Percentiles rank a stretch among this genome's conserved stretches.
Conservation (phyloP, 2,329 filamentous ascomycete genomes). For the Stemphylium vesicarium region DNA sequence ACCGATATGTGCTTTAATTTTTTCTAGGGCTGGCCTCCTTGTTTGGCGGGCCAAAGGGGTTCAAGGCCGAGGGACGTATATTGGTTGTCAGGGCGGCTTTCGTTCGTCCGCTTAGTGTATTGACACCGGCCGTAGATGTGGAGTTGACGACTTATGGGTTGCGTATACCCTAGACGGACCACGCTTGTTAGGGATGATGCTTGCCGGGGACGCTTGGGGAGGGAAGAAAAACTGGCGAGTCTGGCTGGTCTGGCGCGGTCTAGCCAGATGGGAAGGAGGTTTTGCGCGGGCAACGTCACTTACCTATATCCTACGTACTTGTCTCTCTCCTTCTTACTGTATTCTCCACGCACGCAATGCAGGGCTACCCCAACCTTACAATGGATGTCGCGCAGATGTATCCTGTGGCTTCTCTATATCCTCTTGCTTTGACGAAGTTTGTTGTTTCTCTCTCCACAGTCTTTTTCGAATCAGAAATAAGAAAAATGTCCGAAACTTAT, state of each 20-base stretch:
- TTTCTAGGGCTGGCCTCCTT: too few relatives aligned
- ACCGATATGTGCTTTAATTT: too few relatives aligned
- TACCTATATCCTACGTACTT: neutral
- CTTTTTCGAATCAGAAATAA: too few relatives aligned
- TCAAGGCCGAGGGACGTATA: neutral
- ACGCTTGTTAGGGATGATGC: conserved; percentile 2
- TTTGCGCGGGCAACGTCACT: neutral
- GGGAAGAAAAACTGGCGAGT: neutral
- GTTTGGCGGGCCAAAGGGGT: too few relatives aligned
- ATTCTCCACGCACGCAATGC: too few relatives aligned
- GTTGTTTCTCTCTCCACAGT: too few relatives aligned
- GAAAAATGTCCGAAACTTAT: too few relatives aligned
- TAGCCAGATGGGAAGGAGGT: neutral
- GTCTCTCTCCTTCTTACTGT: neutral
- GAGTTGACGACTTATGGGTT: neutral
- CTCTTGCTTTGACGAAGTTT: too few relatives aligned
- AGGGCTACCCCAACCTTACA: too few relatives aligned
- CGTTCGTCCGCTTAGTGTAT: neutral
- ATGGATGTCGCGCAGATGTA: too few relatives aligned
- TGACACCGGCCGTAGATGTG: neutral
- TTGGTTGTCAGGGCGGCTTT: neutral
- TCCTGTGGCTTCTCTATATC: too few relatives aligned
- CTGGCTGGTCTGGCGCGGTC: neutral
- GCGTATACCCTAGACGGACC: neutral
- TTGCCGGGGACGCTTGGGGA: neutral